Evolutionary conservation across 73 alveolate genomes (phyloP), one percentile per base, ranked within the genome.

Genomic region (Paramecium bursaria): DNA sequence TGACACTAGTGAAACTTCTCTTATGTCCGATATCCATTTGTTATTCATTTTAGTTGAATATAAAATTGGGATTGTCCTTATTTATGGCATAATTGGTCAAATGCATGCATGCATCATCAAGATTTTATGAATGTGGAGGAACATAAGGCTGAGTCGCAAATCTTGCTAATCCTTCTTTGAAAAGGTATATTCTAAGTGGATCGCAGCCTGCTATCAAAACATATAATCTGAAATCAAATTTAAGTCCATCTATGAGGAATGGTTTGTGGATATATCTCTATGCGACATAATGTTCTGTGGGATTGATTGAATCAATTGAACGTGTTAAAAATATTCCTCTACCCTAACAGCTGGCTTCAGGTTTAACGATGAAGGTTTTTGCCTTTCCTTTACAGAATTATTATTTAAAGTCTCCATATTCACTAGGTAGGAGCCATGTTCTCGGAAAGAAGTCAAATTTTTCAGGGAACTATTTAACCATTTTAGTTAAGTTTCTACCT

Each of bases 101-200:
- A 88, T 95, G 97, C 90, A 95, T 93, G 89, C 91, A 93, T 31
- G 86, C 87, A 60, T 92, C 91, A 23, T 85, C 87, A 75, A 91
- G 53, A 76, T 96, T 94, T 31, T 74, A 49, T 42, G 90, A 90
- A 22, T 80, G 49, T 1, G 96, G 97, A 21, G 88, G 79, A 53
- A 88, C 46, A 77, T 96, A 96, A 55, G 87, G 93, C 49, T 95
- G 97, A 4, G 99, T 96, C 10, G 99, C 99, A 80, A 96, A 93
- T 54, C 99, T 88, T 1, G 97, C 98, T 73, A 96, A 87, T 1
- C 99, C 99, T 82, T 96, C 97, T 50, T 94, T 86, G 92, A 90
- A 95, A 47, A 96, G 85, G 82, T 85, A 96, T 27, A 93, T 90
- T 88, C 98, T 90, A 53, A 93, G 75, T 13, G 99, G 99, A 74